phyloP scores from a whole-genome alignment of 2,329 filamentous ascomycete species.

The Diaporthe ilicicola region DNA sequence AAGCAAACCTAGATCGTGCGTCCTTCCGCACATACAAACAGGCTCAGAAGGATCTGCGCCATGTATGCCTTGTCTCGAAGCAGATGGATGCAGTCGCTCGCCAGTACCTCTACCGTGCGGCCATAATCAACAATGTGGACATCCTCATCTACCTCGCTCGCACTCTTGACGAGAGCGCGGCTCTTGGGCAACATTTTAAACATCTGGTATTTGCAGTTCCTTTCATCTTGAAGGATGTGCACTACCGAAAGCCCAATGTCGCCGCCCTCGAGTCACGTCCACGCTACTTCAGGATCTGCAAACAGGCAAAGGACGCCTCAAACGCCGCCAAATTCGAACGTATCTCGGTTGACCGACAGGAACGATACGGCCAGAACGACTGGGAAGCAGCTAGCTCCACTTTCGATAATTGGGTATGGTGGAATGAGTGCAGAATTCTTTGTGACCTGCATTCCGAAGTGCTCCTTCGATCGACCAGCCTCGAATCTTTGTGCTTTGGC shows the following conservation, averaged over 20 bases:
- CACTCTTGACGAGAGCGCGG: not conserved
- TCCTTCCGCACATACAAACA: not conserved
- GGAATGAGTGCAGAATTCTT: not conserved
- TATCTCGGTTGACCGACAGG: no score
- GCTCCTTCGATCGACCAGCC: not conserved
- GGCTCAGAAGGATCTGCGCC: not conserved
- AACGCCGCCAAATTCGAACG: not conserved
- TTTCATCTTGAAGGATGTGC: not conserved
- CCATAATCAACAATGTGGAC: not conserved
- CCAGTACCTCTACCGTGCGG: not conserved
- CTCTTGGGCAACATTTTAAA: not conserved
- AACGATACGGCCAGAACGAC: not conserved
- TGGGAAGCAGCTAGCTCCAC: not conserved
- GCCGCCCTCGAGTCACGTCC: not conserved
- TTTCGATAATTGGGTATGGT: not conserved
- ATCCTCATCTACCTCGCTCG: not conserved
- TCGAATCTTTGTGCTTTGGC: not conserved
- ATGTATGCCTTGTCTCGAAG: not conserved
- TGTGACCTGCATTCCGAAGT: not conserved
- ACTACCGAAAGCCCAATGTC: not conserved
- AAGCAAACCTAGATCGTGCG: not conserved
- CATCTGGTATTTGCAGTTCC: not conserved
- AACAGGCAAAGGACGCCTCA: not conserved
- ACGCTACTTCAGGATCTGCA: not conserved
- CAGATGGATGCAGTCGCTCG: not conserved